Conservation (phyloP, 306 rosid genomes). For the Cajanus cajan region DNA sequence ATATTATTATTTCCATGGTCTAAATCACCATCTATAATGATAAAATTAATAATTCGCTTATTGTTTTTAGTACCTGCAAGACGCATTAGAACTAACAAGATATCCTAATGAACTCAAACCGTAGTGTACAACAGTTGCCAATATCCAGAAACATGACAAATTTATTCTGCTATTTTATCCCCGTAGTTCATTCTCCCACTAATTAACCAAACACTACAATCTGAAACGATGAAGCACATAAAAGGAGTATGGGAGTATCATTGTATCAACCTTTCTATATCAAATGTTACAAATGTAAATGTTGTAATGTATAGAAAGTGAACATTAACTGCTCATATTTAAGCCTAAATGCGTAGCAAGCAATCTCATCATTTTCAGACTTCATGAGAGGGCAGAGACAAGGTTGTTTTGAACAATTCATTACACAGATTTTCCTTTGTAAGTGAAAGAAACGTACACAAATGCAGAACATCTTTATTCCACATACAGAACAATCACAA, state of each 20-base stretch:
- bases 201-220: background rate
- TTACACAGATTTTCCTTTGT: conserved; percentile 5
- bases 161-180: background rate
- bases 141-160: background rate
- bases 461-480: conserved; percentile 9
- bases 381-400: background rate
- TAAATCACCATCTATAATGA: too few relatives aligned
- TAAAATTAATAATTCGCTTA: too few relatives aligned
- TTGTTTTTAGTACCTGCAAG: too few relatives aligned
- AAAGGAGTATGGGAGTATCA: background rate
- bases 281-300: background rate
- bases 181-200: background rate
- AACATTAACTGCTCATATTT: background rate
- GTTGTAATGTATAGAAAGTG: background rate
- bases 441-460: background rate
- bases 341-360: background rate
- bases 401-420: background rate
- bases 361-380: background rate
- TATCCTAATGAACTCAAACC: too few relatives aligned
- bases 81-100: too few relatives aligned
- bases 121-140: too few relatives aligned
- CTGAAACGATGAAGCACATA: background rate
- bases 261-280: background rate
- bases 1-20: too few relatives aligned
- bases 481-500: conserved; percentile 23